A percentile compares a stretch with the other conserved stretches of the same genome.
These are phyloP conservation scores for Marasmius tenuissimus DNA, from an alignment of 1,284 basidiomycete genomes.

Conservation along the genomic window DNA sequence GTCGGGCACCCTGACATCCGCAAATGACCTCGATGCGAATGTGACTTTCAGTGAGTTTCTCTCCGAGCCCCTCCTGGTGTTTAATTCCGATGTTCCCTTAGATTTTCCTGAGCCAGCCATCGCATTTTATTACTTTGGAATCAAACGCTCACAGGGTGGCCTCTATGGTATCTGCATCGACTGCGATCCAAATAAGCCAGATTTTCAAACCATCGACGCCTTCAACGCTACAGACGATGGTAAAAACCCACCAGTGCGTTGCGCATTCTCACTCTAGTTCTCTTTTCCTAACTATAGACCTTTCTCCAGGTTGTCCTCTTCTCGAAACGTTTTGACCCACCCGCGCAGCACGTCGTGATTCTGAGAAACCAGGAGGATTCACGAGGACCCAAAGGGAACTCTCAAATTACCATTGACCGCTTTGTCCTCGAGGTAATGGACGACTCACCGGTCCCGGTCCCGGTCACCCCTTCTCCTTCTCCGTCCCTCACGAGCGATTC, in stretches of 20 bases:
- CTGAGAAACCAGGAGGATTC: not conserved
- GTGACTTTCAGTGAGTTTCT: constrained; percentile 27
- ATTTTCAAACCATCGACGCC: constrained; percentile 25
- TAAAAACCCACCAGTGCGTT: constrained; percentile 26
- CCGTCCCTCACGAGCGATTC: not conserved
- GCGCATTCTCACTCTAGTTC: not conserved
- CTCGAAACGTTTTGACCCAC: not conserved
- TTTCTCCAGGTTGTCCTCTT: constrained; percentile 21
- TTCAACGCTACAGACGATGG: constrained; percentile 26
- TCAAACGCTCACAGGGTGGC: constrained; percentile 21
- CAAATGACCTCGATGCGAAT: constrained; percentile 23
- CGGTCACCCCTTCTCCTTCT: not conserved
- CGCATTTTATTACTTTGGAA: constrained; percentile 30
- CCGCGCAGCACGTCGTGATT: not conserved
- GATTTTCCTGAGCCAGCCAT: constrained; percentile 22
- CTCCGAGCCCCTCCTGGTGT: not conserved
- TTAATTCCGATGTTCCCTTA: not conserved
- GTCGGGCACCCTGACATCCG: constrained; percentile 26
- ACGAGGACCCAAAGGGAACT: constrained; percentile 14
- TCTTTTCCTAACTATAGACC: constrained; percentile 17
- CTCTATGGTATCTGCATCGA: constrained; percentile 18
- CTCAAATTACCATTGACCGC: constrained; percentile 27
- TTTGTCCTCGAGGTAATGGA: constrained; percentile 23
- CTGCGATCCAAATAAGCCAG: constrained; percentile 25
- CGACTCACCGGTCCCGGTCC: not conserved